Percentiles rank a stretch among this genome's conserved stretches.
These are phyloP conservation scores for Microstegium vimineum DNA, from an alignment of 176 grass and related monocot genomes.

Conservation along the genomic window DNA sequence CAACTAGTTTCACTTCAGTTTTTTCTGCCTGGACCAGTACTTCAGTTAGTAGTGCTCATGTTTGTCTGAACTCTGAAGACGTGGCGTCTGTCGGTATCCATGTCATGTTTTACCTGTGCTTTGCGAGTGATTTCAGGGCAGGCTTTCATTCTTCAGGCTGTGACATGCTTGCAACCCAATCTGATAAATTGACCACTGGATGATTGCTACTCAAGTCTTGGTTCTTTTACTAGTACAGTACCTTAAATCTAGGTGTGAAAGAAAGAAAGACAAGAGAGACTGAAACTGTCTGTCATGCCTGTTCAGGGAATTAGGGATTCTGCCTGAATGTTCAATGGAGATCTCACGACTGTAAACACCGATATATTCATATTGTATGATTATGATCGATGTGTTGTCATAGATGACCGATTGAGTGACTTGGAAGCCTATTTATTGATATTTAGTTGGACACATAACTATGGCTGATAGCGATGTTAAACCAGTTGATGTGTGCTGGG, in stretches of 20 bases:
- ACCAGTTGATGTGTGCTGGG: not conserved
- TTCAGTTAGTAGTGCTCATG: not conserved
- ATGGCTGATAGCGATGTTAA: not conserved
- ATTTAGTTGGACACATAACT: not conserved
- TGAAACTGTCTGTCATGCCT: not conserved
- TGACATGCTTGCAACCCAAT: not conserved
- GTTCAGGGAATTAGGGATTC: not conserved
- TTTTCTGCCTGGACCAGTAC: not conserved
- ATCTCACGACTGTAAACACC: not conserved
- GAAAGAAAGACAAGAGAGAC: not conserved
- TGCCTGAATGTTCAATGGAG: not conserved
- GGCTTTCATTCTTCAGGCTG: not conserved
- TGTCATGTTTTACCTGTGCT: not conserved
- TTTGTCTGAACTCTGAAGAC: conserved; percentile 1
- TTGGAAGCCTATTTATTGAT: not conserved
- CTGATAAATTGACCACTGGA: not conserved
- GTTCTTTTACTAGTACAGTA: not conserved
- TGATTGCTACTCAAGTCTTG: not conserved
- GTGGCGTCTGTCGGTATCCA: not conserved
- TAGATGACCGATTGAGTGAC: not conserved
- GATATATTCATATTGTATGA: not conserved
- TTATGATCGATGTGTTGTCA: not conserved
- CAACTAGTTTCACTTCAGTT: conserved; percentile 12
- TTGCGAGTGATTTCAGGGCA: conserved; percentile 6
- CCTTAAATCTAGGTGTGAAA: not conserved